Conservation (phyloP, 768 basidiomycete species). For the Pulveroboletus sp. region DNA sequence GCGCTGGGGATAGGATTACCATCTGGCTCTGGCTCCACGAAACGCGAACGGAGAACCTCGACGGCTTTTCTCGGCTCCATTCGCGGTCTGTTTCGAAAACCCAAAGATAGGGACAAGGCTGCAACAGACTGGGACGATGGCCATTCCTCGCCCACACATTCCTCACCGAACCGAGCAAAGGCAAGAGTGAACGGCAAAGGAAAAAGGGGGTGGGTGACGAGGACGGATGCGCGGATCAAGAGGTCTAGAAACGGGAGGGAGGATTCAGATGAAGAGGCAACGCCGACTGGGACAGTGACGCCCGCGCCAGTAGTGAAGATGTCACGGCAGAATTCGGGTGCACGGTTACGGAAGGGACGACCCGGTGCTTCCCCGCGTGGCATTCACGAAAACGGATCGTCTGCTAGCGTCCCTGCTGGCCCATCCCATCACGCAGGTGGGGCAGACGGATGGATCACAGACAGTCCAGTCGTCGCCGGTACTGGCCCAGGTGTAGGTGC, state of each 20-base stretch:
- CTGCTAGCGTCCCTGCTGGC: neutral
- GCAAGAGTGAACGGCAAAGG: neutral
- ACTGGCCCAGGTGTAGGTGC: neutral
- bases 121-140: constrained; percentile 11
- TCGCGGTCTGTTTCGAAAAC: constrained; percentile 25
- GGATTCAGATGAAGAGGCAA: constrained; percentile 18
- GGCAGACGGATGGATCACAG: constrained; percentile 20
- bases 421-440: neutral
- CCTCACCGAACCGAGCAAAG: neutral
- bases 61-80: constrained; percentile 24
- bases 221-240: constrained; percentile 23
- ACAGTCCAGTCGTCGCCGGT: neutral
- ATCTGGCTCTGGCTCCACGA: neutral
- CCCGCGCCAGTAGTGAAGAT: neutral
- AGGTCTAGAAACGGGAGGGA: neutral
- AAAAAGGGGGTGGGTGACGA: constrained; percentile 22
- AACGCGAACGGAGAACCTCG: constrained; percentile 21
- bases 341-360: constrained; percentile 18
- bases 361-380: neutral
- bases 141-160: neutral
- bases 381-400: neutral
- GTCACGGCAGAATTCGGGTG: neutral
- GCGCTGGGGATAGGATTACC: neutral
- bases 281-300: neutral
- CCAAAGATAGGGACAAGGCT: constrained; percentile 7